phyloP scores from a whole-genome alignment of 768 basidiomycete species.

The Trametes cinnabarina region DNA sequence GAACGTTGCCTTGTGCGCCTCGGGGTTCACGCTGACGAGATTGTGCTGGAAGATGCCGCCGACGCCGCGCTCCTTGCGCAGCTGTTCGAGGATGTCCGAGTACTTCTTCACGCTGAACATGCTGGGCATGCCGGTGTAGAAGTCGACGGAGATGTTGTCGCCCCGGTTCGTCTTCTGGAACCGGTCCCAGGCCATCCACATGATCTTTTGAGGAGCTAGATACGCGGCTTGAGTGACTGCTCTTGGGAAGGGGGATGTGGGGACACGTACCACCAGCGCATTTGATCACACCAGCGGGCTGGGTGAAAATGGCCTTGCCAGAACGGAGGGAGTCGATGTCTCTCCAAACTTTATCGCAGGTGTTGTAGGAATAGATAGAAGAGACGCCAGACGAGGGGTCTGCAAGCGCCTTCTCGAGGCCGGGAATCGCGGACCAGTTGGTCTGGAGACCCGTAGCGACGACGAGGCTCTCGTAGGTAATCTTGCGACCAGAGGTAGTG shows the following conservation, averaged over 20 bases:
- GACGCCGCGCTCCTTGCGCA: conserved; percentile 78
- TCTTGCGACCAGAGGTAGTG: conserved; percentile 63
- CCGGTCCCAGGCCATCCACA: conserved; percentile 96
- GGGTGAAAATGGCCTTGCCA: conserved; percentile 91
- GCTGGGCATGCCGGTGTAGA: conserved; percentile 87
- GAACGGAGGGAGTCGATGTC: conserved; percentile 73
- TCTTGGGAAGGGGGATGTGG: background rate
- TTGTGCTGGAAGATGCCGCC: conserved; percentile 83
- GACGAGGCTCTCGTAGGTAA: conserved; percentile 83
- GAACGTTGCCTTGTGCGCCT: conserved; percentile 81
- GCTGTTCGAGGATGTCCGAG: conserved; percentile 75
- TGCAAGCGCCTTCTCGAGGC: conserved; percentile 73
- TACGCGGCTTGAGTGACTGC: background rate
- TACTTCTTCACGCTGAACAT: conserved; percentile 99
- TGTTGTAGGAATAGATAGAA: conserved; percentile 88
- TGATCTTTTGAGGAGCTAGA: conserved; percentile 83
- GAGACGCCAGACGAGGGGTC: conserved; percentile 80
- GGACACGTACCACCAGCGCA: conserved; percentile 75
- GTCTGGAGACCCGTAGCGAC: conserved; percentile 87
- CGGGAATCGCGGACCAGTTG: conserved; percentile 76
- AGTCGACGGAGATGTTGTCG: conserved; percentile 63
- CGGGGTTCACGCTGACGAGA: conserved; percentile 68
- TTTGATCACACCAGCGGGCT: conserved; percentile 90
- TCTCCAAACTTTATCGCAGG: conserved; percentile 85
- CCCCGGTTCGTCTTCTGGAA: conserved; percentile 60